Percentiles rank a stretch among this genome's conserved stretches.
phyloP scores from a whole-genome alignment of 306 rosid genomes.

The Castanospermum australe region DNA sequence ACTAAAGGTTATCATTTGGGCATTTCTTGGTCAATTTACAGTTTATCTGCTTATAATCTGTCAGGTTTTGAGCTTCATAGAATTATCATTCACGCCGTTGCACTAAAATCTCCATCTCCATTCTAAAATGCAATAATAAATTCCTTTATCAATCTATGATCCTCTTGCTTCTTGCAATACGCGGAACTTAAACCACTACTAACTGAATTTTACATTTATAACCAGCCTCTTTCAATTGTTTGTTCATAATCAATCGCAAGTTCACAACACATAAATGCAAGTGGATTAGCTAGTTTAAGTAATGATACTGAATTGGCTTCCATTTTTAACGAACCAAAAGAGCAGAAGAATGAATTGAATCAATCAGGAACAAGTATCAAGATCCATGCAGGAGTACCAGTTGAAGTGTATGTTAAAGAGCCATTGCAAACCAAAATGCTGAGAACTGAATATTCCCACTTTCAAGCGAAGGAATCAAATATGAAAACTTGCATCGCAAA shows the following conservation, averaged over 20 bases:
- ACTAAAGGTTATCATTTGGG: neutral
- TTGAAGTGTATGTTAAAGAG: neutral
- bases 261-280: neutral
- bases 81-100: neutral
- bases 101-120: neutral
- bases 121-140: neutral
- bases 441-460: neutral
- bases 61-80: neutral
- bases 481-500: neutral
- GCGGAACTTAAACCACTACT: neutral
- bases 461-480: neutral
- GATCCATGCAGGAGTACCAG: slow-evolving; percentile 15
- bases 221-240: neutral
- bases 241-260: neutral
- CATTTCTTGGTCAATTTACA: no score
- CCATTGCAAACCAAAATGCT: neutral
- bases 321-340: neutral
- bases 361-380: neutral
- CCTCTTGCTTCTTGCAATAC: neutral
- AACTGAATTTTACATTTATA: neutral
- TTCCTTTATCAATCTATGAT: neutral
- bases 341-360: slow-evolving; percentile 29
- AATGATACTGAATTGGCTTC: neutral
- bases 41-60: neutral
- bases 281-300: neutral